A percentile compares a stretch with the other conserved stretches of the same genome.
Evolutionary conservation across 768 basidiomycete genomes (phyloP).

Genomic region (Cytidiella melzeri): DNA sequence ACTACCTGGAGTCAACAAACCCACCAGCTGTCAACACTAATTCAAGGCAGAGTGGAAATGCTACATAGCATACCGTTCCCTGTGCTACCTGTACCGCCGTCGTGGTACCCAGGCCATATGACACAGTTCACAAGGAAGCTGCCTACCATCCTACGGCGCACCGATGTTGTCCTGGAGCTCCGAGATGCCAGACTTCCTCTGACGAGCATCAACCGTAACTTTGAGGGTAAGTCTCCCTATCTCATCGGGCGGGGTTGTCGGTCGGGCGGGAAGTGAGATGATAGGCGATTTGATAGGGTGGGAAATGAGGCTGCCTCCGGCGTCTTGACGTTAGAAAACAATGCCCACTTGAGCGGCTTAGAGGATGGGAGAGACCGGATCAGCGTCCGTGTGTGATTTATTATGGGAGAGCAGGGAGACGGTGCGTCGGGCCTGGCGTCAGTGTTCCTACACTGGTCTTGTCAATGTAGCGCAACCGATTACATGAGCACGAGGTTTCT

Average conservation of each 20-base stretch:
- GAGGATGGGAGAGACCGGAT: neutral
- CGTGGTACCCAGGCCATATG: conserved; percentile 98
- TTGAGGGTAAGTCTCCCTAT: conserved; percentile 72
- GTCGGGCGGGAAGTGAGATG: conserved; percentile 2
- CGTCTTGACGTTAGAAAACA: neutral
- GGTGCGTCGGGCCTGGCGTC: neutral
- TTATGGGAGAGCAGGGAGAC: neutral
- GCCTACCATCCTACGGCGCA: conserved; percentile 69
- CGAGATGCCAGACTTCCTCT: conserved; percentile 90
- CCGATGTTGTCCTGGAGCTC: conserved; percentile 90
- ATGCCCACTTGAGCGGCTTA: too few species aligned
- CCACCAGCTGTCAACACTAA: neutral
- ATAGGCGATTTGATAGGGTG: neutral
- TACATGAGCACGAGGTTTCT: too few species aligned
- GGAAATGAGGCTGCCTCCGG: neutral
- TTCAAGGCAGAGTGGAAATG: conserved; percentile 17
- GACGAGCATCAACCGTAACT: conserved; percentile 85
- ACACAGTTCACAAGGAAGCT: conserved; percentile 75
- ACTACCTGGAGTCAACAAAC: too few species aligned
- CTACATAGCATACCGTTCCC: conserved; percentile 34
- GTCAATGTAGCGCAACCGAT: too few species aligned
- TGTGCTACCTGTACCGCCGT: conserved; percentile 64
- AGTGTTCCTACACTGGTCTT: too few species aligned
- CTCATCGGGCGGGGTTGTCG: neutral
- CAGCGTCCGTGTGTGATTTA: neutral